These are phyloP conservation scores for Spiraea crenata DNA, from an alignment of 331 rosid species.

Conservation along the genomic window DNA sequence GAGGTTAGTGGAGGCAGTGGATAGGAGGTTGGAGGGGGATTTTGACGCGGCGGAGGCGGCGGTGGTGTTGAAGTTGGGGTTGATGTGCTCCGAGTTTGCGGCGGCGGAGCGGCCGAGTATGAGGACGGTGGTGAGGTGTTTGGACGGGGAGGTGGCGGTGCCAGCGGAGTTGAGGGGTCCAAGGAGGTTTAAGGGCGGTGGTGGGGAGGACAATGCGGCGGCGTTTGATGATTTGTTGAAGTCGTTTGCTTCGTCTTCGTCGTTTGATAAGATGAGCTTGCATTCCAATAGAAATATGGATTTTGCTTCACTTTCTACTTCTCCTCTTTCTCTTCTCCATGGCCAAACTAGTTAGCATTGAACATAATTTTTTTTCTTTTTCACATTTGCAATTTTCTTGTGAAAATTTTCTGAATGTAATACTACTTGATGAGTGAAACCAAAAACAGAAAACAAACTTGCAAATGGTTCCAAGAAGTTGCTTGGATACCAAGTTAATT, in stretches of 20 bases:
- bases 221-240: slow-evolving; percentile 59
- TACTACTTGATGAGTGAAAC: neutral
- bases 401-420: neutral
- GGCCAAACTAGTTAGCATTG: slow-evolving; percentile 35
- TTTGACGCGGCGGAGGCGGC: slow-evolving; percentile 38
- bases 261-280: slow-evolving; percentile 41
- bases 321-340: slow-evolving; percentile 40
- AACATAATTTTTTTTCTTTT: neutral
- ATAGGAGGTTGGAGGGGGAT: slow-evolving; percentile 37
- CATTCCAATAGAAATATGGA: slow-evolving; percentile 34
- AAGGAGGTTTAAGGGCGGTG: slow-evolving; percentile 11
- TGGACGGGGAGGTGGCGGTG: slow-evolving; percentile 62
- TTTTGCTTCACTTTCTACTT: slow-evolving; percentile 30
- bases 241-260: slow-evolving; percentile 50
- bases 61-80: slow-evolving; percentile 58
- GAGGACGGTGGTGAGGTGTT: slow-evolving; percentile 54
- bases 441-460: neutral
- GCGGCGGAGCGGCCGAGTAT: slow-evolving; percentile 51
- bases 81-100: slow-evolving; percentile 54
- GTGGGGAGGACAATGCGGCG: slow-evolving; percentile 8
- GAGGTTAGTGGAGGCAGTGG: slow-evolving; percentile 46
- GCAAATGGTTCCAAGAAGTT: neutral
- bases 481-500: neutral
- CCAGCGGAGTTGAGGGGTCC: slow-evolving; percentile 39
- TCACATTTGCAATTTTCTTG: no score